A percentile compares a stretch with the other conserved stretches of the same genome.
Conservation (phyloP, 495 filamentous ascomycete genomes). For the Aeminium ludgeri region DNA sequence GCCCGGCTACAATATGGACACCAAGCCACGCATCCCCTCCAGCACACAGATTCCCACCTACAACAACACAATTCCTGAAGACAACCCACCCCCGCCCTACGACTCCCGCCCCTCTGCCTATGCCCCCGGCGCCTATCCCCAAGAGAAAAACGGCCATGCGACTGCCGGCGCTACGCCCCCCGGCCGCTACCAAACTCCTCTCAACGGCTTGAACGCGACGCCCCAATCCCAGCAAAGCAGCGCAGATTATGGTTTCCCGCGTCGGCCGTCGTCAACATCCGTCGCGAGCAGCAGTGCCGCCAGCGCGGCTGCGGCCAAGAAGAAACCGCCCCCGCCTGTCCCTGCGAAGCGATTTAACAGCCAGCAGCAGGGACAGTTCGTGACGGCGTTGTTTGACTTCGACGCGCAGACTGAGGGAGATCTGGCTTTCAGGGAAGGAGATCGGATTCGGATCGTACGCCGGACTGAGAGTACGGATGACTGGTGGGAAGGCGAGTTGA, state of each 20-base stretch:
- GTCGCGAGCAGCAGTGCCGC: constrained; percentile 1
- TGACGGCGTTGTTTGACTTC: constrained; percentile 71
- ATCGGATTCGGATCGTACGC: constrained; percentile 66
- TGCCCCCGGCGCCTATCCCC: neutral
- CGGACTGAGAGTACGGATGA: constrained; percentile 77
- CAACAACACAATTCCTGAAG: neutral
- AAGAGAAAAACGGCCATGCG: constrained; percentile 2
- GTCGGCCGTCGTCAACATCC: constrained; percentile 1
- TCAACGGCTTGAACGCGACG: neutral
- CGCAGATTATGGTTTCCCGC: neutral
- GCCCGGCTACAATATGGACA: neutral
- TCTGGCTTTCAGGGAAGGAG: constrained; percentile 66
- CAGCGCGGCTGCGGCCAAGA: constrained; percentile 19
- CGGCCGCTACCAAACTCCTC: constrained; percentile 9
- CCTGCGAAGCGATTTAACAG: constrained; percentile 40
- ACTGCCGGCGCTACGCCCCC: constrained; percentile 1
- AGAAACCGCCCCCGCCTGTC: constrained; percentile 54
- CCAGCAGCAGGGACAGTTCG: constrained; percentile 38
- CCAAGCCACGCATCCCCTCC: constrained; percentile 14
- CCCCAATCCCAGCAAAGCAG: neutral
- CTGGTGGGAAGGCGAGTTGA: constrained; percentile 87
- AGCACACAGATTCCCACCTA: neutral
- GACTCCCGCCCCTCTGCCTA: constrained; percentile 2
- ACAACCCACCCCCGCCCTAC: constrained; percentile 5
- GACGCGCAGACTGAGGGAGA: constrained; percentile 55